These are phyloP conservation scores for Ogataea saltuana DNA, from an alignment of 805 yeast genomes.

Conservation along the genomic window DNA sequence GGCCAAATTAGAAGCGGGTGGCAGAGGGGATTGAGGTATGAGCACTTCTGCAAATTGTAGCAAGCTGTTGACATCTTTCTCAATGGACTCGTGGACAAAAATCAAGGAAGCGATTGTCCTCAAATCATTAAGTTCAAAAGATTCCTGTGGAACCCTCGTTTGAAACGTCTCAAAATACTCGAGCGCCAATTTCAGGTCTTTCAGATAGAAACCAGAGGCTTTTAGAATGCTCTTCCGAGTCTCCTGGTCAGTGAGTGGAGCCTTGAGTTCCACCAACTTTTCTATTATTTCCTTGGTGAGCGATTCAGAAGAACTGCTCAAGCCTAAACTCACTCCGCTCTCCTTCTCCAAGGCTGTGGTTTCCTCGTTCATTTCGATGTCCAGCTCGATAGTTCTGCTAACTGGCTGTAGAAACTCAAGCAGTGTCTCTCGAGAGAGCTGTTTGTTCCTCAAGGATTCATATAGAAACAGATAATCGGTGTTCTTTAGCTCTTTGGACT, in stretches of 20 bases:
- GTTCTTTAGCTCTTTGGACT: slow-evolving; percentile 15
- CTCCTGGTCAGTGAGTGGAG: slow-evolving; percentile 16
- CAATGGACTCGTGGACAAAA: slow-evolving; percentile 27
- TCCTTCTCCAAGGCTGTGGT: slow-evolving; percentile 5
- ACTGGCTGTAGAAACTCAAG: slow-evolving; percentile 21
- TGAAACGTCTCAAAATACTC: slow-evolving; percentile 28
- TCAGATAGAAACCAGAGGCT: slow-evolving; percentile 28
- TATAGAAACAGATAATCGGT: slow-evolving; percentile 26
- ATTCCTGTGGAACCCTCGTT: slow-evolving; percentile 27
- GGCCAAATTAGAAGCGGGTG: slow-evolving; percentile 29
- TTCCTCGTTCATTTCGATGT: slow-evolving; percentile 16
- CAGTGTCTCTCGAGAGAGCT: slow-evolving; percentile 3
- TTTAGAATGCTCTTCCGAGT: slow-evolving; percentile 20
- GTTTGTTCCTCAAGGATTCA: slow-evolving; percentile 12
- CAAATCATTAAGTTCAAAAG: slow-evolving; percentile 21
- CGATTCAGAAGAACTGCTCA: neutral
- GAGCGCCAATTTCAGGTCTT: slow-evolving; percentile 26
- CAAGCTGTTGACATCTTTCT: slow-evolving; percentile 13
- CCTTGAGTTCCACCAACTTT: slow-evolving; percentile 17
- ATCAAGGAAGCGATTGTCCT: slow-evolving; percentile 27
- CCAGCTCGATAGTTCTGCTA: slow-evolving; percentile 18
- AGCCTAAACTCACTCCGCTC: neutral
- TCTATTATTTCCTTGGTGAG: slow-evolving; percentile 13
- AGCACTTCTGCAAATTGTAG: slow-evolving; percentile 30
- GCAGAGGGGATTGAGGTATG: slow-evolving; percentile 29